Base-by-base conservation (phyloP, 1,284 basidiomycete species). In the Trichosporon coremiiforme region DNA sequence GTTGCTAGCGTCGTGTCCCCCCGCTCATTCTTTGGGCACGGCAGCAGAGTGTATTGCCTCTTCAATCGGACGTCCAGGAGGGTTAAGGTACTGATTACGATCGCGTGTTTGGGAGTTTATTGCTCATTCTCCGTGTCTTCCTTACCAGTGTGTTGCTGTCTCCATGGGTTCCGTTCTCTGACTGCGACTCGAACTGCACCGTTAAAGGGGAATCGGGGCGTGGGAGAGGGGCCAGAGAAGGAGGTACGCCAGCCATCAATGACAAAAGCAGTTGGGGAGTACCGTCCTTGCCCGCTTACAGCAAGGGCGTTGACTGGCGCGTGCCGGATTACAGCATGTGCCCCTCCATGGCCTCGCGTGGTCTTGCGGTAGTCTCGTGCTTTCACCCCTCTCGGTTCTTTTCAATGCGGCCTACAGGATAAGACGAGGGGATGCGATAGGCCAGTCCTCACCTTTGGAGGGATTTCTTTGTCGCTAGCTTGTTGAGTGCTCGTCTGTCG, bases 31-130 rank as follows among this genome's bases (percentile, higher is more conserved):
- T 6, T 22, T 25, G 50, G 50, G 50, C 50, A 53, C 20, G 50
- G 50, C 50, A 53, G 7, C 50, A 53, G 50, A 53, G 50, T 9
- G 36, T 38, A 38, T 53, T 53, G 41, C 41, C 33, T 20, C 8
- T 10, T 53, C 50, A 53, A 53, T 53, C 50, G 50, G 20, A 22
- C 50, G 25, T 25, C n/a, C 50, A 20, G 12, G 50, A 3, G n/a
- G 4, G 9, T 10, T 53, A 20, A 53, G 50, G 50, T 53, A 53
- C 50, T 53, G 50, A 53, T 53, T 53, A 22, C 50, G 50, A 53
- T 53, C 50, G 50, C 50, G 22, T 53, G 50, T 53, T 53, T 53
- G 20, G 50, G 50, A 53, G 50, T 17, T 8, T 53, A 53, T 22
- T 53, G 50, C 50, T 9, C 50, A 17, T 9, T 17, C 20, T 22